Evolutionary conservation across 352 stramenopile species (phyloP).

Genomic region (Globisporangium spinosum): DNA sequence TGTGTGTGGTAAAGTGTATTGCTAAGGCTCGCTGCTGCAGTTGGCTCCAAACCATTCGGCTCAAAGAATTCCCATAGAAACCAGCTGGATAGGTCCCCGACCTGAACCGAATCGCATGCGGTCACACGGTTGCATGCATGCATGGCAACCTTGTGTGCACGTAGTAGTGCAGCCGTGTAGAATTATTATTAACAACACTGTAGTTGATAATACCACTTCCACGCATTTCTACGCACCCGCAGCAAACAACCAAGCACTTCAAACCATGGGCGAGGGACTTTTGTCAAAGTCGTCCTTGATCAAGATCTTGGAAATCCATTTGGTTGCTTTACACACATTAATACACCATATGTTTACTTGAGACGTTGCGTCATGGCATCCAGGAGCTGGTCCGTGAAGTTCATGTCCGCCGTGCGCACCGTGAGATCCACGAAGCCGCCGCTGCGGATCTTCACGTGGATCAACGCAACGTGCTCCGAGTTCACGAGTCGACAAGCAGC

Average conservation of each 20-base stretch:
- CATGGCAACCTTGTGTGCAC: too few relatives aligned
- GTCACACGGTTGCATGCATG: too few relatives aligned
- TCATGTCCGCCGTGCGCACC: slow-evolving; percentile 80
- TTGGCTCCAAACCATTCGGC: not conserved
- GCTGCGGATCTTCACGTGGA: slow-evolving; percentile 85
- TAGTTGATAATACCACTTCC: too few relatives aligned
- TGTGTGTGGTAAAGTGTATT: not conserved
- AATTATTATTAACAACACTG: too few relatives aligned
- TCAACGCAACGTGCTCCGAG: slow-evolving; percentile 79
- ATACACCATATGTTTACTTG: slow-evolving; percentile 36
- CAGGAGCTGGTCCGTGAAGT: slow-evolving; percentile 75
- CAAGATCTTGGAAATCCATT: not conserved
- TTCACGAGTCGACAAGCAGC: slow-evolving; percentile 70
- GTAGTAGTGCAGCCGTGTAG: too few relatives aligned
- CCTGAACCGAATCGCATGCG: too few relatives aligned
- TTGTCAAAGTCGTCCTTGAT: not conserved
- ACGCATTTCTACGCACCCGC: too few relatives aligned
- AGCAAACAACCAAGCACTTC: too few relatives aligned
- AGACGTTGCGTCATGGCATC: slow-evolving; percentile 58
- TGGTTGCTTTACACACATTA: not conserved
- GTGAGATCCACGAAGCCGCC: slow-evolving; percentile 83
- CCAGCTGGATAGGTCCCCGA: not conserved
- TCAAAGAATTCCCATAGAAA: not conserved
- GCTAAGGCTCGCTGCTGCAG: too few relatives aligned
- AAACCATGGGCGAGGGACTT: too few relatives aligned